Evolutionary conservation across 163 green algal species (phyloP), one percentile per base, ranked within the genome.

Genomic region (Scenedesmus sp.): DNA sequence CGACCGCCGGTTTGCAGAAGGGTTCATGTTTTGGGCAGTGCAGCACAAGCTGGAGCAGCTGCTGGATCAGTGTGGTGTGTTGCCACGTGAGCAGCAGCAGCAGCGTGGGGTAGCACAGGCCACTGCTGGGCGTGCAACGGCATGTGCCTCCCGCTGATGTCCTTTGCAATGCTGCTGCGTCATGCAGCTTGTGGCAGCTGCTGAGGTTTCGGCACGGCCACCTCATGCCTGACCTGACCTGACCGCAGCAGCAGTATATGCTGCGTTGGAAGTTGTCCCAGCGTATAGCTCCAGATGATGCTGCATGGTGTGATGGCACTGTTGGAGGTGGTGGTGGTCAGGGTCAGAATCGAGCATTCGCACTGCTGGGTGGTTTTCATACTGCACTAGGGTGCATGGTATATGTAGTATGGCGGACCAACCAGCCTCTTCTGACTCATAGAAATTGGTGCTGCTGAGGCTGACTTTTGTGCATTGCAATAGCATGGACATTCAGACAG

Each of bases 31-130:
- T 42, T 89, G 80, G 65, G 88, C 70, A 13, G 88, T 81, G 40
- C 59, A 92, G 56, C 81, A 92, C 44, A 92, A 92, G 65, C 59
- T 83, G 46, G 81, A 92, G 81, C 88, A 92, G 61, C 81, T 92
- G 61, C 88, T 92, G 9, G 16, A n/a, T 24, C 65, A 85, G 33
- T 89, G 86, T 35, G 59, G 88, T 3, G 15, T 90, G 16, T 15
- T 90, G 44, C 72, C 56, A 24, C 68, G 18, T 40, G 6, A 40
- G 65, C 30, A 76, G 65, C 65, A 76, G 65, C 40, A 37, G 76
- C 76, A 83, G 20, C 18, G 42, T 5, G 42, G 73, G 12, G 68
- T 22, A 16, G 72, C 6, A 33, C 35, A 81, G 30, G 30, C 26
- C 1, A 18, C 6, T 18, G 7, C 65, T 20, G 30, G 5, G 7